phyloP scores from a whole-genome alignment of 2,329 filamentous ascomycete genomes.

The Teratosphaeria zuluensis region DNA sequence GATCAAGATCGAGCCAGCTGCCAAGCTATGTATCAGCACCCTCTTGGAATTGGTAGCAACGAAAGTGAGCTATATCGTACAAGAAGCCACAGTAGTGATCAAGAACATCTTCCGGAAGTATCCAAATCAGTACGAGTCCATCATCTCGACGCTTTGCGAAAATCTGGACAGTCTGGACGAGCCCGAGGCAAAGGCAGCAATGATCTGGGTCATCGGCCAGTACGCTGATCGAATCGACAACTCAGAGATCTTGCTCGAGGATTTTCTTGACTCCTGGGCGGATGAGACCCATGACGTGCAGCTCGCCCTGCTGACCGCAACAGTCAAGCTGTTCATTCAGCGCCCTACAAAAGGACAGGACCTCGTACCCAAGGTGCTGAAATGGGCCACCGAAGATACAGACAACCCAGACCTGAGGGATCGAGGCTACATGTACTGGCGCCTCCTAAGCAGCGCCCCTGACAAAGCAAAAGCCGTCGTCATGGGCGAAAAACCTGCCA shows the following conservation, averaged over 20 bases:
- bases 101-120: slow-evolving; percentile 99
- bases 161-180: slow-evolving; percentile 95
- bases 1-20: slow-evolving; percentile 96
- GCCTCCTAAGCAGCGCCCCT: slow-evolving; percentile 84
- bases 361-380: slow-evolving; percentile 85
- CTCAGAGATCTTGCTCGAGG: slow-evolving; percentile 83
- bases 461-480: slow-evolving; percentile 76
- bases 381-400: slow-evolving; percentile 99
- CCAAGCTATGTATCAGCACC: slow-evolving; percentile 82
- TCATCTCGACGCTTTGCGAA: slow-evolving; percentile 90
- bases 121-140: slow-evolving; percentile 95
- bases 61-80: slow-evolving; percentile 98
- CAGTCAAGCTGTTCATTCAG: slow-evolving; percentile 96
- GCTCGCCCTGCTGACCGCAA: slow-evolving; percentile 84
- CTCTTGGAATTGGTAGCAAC: slow-evolving; percentile 88
- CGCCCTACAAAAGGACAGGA: slow-evolving; percentile 89
- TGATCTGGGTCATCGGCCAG: slow-evolving; percentile 99
- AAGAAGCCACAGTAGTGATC: slow-evolving; percentile 97
- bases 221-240: slow-evolving; percentile 98
- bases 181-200: slow-evolving; percentile 93
- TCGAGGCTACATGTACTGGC: slow-evolving; percentile 99
- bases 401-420: slow-evolving; percentile 96
- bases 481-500: slow-evolving; percentile 95
- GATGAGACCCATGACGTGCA: slow-evolving; percentile 96
- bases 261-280: slow-evolving; percentile 86